These are phyloP conservation scores for Acanthamoeba triangularis DNA, from an alignment of 208 protist species.

Conservation along the genomic window DNA sequence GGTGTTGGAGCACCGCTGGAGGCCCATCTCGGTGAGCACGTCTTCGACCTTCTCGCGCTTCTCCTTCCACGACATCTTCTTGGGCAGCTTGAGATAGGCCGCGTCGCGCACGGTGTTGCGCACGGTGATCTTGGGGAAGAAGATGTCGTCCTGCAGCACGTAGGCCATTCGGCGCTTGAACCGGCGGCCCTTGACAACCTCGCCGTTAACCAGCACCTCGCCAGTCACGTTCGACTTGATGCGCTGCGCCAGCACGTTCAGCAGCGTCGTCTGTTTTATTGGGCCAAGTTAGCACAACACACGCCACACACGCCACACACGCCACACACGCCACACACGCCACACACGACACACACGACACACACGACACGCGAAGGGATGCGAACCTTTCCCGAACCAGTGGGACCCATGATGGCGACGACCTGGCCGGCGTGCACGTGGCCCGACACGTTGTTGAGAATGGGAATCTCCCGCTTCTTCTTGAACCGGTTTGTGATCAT, in stretches of 20 bases:
- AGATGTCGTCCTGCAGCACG: constrained; percentile 84
- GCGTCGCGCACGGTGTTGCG: constrained; percentile 75
- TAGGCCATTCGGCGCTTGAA: constrained; percentile 78
- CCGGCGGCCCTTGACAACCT: background rate
- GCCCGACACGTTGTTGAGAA: constrained; percentile 74
- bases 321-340: background rate
- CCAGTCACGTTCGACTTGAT: constrained; percentile 77
- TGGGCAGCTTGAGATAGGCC: constrained; percentile 78
- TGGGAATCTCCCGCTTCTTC: constrained; percentile 64
- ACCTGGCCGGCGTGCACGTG: constrained; percentile 49
- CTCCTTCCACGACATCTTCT: background rate
- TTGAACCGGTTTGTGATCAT: background rate
- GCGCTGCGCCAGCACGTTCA: constrained; percentile 78
- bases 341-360: background rate
- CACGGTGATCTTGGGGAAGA: constrained; percentile 80
- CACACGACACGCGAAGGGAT: background rate
- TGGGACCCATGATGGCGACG: constrained; percentile 84
- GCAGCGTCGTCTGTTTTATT: constrained; percentile 77
- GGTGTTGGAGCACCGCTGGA: constrained; percentile 63
- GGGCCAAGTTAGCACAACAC: too few species aligned
- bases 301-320: too few species aligned
- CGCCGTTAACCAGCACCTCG: constrained; percentile 62
- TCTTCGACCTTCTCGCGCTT: constrained; percentile 44
- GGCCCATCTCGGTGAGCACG: constrained; percentile 73
- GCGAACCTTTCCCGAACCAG: constrained; percentile 60